These are phyloP conservation scores for Cephalotrichum gorgonifer DNA, from an alignment of 2,329 filamentous ascomycete species.

Conservation along the genomic window DNA sequence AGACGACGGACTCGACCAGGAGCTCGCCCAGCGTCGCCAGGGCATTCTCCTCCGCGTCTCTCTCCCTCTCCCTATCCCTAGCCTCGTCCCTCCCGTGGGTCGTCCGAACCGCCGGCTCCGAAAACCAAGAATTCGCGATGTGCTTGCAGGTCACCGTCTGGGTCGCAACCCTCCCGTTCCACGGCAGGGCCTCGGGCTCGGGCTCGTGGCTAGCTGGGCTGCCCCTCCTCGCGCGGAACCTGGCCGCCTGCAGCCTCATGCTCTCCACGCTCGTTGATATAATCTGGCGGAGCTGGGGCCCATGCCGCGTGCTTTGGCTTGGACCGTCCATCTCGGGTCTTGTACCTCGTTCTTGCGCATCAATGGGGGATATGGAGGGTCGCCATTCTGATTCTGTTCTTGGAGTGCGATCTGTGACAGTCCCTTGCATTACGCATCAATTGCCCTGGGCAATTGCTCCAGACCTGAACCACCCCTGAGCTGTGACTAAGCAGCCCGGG, in stretches of 20 bases:
- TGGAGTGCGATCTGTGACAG: no score
- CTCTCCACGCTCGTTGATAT: neutral
- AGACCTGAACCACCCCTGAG: no score
- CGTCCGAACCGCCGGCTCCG: no score
- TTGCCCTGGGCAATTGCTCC: no score
- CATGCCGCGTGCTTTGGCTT: neutral
- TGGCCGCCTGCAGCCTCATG: neutral
- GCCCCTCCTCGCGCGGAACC: neutral
- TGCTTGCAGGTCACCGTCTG: neutral
- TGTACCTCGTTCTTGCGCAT: no score
- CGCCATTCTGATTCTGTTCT: no score
- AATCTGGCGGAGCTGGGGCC: neutral
- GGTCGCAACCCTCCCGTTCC: no score
- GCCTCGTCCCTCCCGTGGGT: no score
- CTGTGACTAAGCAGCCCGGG: no score
- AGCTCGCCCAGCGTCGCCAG: neutral
- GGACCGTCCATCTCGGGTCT: neutral
- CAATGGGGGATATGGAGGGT: no score
- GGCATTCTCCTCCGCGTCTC: neutral
- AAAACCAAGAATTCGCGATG: conserved; percentile 1
- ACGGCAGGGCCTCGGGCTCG: neutral
- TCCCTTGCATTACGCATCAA: no score
- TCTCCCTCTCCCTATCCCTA: neutral
- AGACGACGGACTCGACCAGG: conserved; percentile 2
- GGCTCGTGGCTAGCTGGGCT: no score